phyloP scores from a whole-genome alignment of 805 yeast species.

The Schwanniomyces occidentalis region DNA sequence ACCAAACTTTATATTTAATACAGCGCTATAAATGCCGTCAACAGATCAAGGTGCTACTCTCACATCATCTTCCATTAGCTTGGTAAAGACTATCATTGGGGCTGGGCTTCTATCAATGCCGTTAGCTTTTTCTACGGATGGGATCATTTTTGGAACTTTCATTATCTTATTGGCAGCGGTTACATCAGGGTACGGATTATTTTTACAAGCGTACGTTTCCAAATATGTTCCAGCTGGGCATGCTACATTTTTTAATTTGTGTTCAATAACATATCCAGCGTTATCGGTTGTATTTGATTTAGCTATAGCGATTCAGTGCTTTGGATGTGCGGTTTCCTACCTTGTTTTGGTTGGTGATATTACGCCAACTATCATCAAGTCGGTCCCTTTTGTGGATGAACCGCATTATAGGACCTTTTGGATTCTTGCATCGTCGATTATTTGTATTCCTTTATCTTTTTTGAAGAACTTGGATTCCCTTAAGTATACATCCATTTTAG shows the following conservation, averaged over 20 bases:
- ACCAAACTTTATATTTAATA: too few species aligned
- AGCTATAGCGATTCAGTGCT: conserved; percentile 70
- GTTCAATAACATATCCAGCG: conserved; percentile 62
- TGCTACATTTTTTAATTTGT: conserved; percentile 71
- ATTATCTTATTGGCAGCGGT: conserved; percentile 62
- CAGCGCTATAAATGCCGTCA: conserved; percentile 21
- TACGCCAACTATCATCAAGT: conserved; percentile 56
- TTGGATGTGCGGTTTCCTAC: conserved; percentile 69
- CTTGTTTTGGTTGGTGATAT: conserved; percentile 70
- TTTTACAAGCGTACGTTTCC: conserved; percentile 60
- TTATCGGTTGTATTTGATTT: conserved; percentile 62
- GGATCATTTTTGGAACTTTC: conserved; percentile 55
- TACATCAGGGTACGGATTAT: conserved; percentile 68
- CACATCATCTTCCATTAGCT: conserved; percentile 61
- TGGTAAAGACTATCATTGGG: conserved; percentile 77
- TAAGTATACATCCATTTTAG: conserved; percentile 81
- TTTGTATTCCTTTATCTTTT: conserved; percentile 66
- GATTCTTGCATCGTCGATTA: conserved; percentile 50
- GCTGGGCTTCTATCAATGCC: conserved; percentile 82
- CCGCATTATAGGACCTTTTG: conserved; percentile 50
- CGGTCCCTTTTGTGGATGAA: conserved; percentile 19
- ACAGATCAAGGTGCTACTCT: conserved; percentile 45
- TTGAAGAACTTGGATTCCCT: conserved; percentile 76
- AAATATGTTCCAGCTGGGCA: conserved; percentile 55
- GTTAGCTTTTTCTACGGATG: conserved; percentile 67